These are phyloP conservation scores for Prunus mume DNA, from an alignment of 306 rosid genomes.

Conservation along the genomic window DNA sequence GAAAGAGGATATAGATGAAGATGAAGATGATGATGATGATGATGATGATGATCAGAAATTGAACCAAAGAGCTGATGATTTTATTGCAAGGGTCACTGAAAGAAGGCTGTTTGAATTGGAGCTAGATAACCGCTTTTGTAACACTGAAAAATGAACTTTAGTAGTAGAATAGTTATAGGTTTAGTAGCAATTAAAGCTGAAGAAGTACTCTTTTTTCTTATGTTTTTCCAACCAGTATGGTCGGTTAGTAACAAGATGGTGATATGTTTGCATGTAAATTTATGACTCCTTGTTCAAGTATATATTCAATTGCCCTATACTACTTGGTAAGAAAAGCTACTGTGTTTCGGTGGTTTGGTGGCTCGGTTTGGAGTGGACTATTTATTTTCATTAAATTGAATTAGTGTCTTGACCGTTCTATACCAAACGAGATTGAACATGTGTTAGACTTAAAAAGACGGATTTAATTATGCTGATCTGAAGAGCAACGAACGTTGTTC, in stretches of 20 bases:
- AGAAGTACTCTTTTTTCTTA: background rate
- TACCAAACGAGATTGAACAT: too few species aligned
- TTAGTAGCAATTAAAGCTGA: background rate
- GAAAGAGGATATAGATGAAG: slow-evolving; percentile 11
- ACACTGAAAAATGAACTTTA: slow-evolving; percentile 4
- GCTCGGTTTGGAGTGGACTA: too few species aligned
- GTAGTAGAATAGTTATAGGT: background rate
- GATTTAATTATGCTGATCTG: too few species aligned
- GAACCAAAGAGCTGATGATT: slow-evolving; percentile 80
- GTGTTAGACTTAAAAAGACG: too few species aligned
- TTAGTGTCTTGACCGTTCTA: too few species aligned
- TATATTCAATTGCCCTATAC: background rate
- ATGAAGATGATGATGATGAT: slow-evolving; percentile 5
- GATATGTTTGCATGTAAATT: background rate
- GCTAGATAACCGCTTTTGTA: slow-evolving; percentile 36
- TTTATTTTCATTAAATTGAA: too few species aligned
- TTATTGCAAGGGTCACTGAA: slow-evolving; percentile 73
- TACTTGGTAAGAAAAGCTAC: background rate
- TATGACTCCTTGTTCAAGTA: background rate
- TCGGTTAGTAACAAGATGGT: background rate
- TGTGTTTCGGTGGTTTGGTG: too few species aligned
- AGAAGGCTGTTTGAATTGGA: slow-evolving; percentile 52
- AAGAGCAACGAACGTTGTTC: too few species aligned
- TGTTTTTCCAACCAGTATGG: background rate
- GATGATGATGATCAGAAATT: slow-evolving; percentile 41